Percentiles rank a stretch among this genome's conserved stretches.
Evolutionary conservation across 768 basidiomycete species (phyloP).

Genomic region (Calvatia gigantea): DNA sequence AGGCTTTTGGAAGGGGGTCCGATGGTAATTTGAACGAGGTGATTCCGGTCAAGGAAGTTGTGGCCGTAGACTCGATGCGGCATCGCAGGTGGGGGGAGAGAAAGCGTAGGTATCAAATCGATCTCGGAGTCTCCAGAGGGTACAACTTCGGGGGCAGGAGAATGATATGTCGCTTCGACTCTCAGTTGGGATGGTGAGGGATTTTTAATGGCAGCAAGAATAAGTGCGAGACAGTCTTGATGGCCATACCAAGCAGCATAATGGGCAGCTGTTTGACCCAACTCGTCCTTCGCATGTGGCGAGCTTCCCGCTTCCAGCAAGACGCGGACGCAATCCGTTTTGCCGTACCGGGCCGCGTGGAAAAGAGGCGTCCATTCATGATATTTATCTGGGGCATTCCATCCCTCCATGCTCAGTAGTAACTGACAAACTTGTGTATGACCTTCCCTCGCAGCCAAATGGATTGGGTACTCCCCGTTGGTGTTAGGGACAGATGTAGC

Average conservation of each 20-base stretch:
- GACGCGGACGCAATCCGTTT: slow-evolving; percentile 66
- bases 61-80: slow-evolving; percentile 97
- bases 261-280: slow-evolving; percentile 80
- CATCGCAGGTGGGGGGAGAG: slow-evolving; percentile 96
- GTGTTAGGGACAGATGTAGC: slow-evolving; percentile 81
- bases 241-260: slow-evolving; percentile 98
- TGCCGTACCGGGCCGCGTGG: slow-evolving; percentile 90
- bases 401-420: slow-evolving; percentile 70
- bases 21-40: slow-evolving; percentile 82
- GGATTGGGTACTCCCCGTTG: slow-evolving; percentile 96
- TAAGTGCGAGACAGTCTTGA: slow-evolving; percentile 56
- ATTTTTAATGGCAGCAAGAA: slow-evolving; percentile 45
- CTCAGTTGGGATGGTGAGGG: slow-evolving; percentile 22
- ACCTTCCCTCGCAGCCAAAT: slow-evolving; percentile 91
- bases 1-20: slow-evolving; percentile 54
- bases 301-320: slow-evolving; percentile 78
- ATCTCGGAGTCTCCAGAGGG: slow-evolving; percentile 61
- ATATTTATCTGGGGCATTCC: slow-evolving; percentile 92
- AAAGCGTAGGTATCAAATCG: slow-evolving; percentile 92
- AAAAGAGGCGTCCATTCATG: slow-evolving; percentile 98
- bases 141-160: slow-evolving; percentile 35
- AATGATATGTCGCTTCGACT: slow-evolving; percentile 25
- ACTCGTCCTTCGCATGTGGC: slow-evolving; percentile 77
- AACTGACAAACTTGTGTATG: slow-evolving; percentile 81
- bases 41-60: slow-evolving; percentile 85